A percentile compares a stretch with the other conserved stretches of the same genome.
Evolutionary conservation across 2,329 filamentous ascomycete species (phyloP).

Genomic region (Trichoderma koningiopsis): DNA sequence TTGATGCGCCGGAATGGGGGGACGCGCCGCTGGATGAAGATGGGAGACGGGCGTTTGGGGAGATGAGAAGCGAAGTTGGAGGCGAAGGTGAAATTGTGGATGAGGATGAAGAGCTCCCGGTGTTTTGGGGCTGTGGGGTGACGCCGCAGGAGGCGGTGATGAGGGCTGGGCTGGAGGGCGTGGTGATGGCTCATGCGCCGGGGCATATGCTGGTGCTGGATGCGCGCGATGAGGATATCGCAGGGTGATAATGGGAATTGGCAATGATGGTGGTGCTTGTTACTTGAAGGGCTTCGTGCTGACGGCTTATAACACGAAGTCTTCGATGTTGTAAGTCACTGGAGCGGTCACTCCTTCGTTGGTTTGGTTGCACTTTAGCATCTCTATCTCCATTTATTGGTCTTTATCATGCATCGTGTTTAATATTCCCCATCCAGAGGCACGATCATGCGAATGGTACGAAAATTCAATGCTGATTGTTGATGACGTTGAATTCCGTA

Average conservation of each 20-base stretch:
- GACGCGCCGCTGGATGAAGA: conserved; percentile 48
- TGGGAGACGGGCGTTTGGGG: conserved; percentile 40
- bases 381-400: not conserved
- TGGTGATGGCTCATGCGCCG: conserved; percentile 62
- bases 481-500: not conserved
- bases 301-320: not conserved
- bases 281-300: too few relatives aligned
- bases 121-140: conserved; percentile 67
- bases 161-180: conserved; percentile 54
- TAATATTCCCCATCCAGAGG: not conserved
- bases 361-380: not conserved
- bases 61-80: conserved; percentile 27
- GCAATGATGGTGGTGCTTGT: not conserved
- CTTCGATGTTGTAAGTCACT: not conserved
- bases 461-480: not conserved
- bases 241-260: not conserved
- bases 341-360: not conserved
- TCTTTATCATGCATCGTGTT: not conserved
- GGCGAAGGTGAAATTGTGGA: conserved; percentile 35
- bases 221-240: conserved; percentile 45
- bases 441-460: not conserved
- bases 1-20: conserved; percentile 59
- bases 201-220: conserved; percentile 66
- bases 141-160: conserved; percentile 67
- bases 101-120: conserved; percentile 48